Conservation (phyloP, 2,329 filamentous ascomycete species). For the Curvularia eragrostidis region DNA sequence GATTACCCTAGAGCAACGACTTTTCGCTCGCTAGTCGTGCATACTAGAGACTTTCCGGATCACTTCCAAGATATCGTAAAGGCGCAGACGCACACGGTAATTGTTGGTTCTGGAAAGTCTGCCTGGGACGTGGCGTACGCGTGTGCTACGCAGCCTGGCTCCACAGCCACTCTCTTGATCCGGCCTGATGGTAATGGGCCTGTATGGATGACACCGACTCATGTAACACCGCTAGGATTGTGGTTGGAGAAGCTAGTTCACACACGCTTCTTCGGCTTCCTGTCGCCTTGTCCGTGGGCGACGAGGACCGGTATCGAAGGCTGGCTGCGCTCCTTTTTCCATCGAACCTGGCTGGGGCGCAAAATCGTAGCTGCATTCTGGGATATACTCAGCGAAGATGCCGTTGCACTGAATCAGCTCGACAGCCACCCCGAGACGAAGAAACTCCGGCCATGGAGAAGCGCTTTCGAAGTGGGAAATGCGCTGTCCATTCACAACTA, state of each 20-base stretch:
- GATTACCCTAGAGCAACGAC: conserved; percentile 56
- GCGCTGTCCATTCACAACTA: conserved; percentile 68
- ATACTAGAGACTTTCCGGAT: conserved; percentile 61
- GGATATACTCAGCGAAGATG: conserved; percentile 62
- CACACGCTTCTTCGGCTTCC: conserved; percentile 73
- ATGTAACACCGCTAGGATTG: conserved; percentile 71
- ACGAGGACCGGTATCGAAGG: conserved; percentile 64
- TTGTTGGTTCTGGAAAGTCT: conserved; percentile 69
- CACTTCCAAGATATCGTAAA: conserved; percentile 47
- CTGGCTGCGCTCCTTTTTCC: conserved; percentile 62
- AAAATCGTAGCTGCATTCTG: conserved; percentile 64
- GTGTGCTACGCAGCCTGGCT: conserved; percentile 53
- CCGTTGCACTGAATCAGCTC: conserved; percentile 56
- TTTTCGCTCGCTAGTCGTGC: conserved; percentile 64
- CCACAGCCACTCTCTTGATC: conserved; percentile 65
- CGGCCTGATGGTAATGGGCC: conserved; percentile 66
- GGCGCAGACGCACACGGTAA: conserved; percentile 50
- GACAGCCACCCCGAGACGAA: conserved; percentile 51
- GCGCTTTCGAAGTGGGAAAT: conserved; percentile 61
- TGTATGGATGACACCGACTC: conserved; percentile 64
- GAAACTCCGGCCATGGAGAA: conserved; percentile 53
- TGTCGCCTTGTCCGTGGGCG: conserved; percentile 77
- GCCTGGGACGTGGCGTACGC: conserved; percentile 69
- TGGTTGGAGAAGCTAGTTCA: conserved; percentile 72
- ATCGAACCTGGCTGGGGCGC: conserved; percentile 64